Evolutionary conservation across 345 rosid species (phyloP), one percentile per base, ranked within the genome.

Genomic region (Acer campestre): DNA sequence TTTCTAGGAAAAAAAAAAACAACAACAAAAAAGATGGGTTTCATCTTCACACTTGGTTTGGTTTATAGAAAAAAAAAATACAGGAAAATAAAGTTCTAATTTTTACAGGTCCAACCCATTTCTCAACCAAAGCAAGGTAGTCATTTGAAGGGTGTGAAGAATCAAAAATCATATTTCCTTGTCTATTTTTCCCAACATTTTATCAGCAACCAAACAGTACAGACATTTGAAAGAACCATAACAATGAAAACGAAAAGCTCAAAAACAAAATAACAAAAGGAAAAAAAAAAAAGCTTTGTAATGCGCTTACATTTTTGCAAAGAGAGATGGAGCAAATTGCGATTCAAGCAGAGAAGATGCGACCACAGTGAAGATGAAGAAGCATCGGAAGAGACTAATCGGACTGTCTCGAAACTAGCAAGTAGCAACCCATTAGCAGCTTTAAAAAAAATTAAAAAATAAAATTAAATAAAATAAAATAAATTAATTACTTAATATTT

Each of bases 221-320:
- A 53, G 9, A 66, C 35, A 51, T 66, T 62, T 74, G n/a, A 25
- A 18, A 10, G 6, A 44, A 67, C 31, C 59, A 27, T 27, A 27
- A 6, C 25, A 25, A 29, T 11, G 7, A 4, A 7, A 46, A 6
- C 10, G 49, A n/a, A 11, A 9, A 64, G n/a, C 40, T 9, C 9
- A 63, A 44, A 23, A 14, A 0, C 27, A 8, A 1, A 22, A 16
- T 10, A 20, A 42, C 5, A 40, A 13, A 67, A 0, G 0, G 5
- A 20, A 14, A 11, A 53, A 25, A 70, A 18, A 29, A 13, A 10
- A 0, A 17, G 29, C 16, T 0, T n/a, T 8, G n/a, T 13, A 58
- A 16, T 27, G 62, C 10, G 25, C 68, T 77, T 61, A 77, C 79
- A 27, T 11, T 20, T 29, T n/a, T 66, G 74, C 61, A 27, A 35